Percentiles rank a stretch among this genome's conserved stretches.
phyloP scores from a whole-genome alignment of 1,139 yeast species.

The Geotrichum carabidarum region DNA sequence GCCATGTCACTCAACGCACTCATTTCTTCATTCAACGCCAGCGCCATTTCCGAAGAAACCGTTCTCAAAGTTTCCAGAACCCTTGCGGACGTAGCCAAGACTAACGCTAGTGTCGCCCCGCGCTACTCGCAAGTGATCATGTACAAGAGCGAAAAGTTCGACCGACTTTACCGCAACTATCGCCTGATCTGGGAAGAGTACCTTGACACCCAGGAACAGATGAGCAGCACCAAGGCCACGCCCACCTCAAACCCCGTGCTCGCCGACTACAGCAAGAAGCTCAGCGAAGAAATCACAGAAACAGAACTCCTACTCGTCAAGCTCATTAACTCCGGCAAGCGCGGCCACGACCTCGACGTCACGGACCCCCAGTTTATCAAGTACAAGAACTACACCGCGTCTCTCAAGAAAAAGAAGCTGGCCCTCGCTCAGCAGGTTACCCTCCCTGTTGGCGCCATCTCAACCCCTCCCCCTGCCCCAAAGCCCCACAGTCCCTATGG shows the following conservation, averaged over 20 bases:
- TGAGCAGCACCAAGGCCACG: background rate
- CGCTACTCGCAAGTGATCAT: slow-evolving; percentile 24
- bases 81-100: slow-evolving; percentile 24
- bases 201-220: slow-evolving; percentile 14
- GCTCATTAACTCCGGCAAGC: slow-evolving; percentile 17
- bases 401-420: background rate
- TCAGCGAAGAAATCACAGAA: slow-evolving; percentile 18
- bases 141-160: slow-evolving; percentile 25
- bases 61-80: slow-evolving; percentile 24
- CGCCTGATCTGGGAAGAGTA: slow-evolving; percentile 21
- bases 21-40: slow-evolving; percentile 30
- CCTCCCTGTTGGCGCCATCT: background rate
- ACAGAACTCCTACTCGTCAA: slow-evolving; percentile 19
- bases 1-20: slow-evolving; percentile 32
- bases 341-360: slow-evolving; percentile 12
- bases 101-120: slow-evolving; percentile 20
- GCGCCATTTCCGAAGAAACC: slow-evolving; percentile 28
- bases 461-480: background rate
- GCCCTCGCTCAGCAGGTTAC: background rate
- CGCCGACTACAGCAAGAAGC: slow-evolving; percentile 14
- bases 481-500: slow-evolving; percentile 8
- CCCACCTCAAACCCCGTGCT: slow-evolving; percentile 16
- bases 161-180: slow-evolving; percentile 20
- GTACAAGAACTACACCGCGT: slow-evolving; percentile 4
- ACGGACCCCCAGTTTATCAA: slow-evolving; percentile 14